These are phyloP conservation scores for Phialocephala sp. DNA, from an alignment of 2,329 filamentous ascomycete genomes.

Conservation along the genomic window DNA sequence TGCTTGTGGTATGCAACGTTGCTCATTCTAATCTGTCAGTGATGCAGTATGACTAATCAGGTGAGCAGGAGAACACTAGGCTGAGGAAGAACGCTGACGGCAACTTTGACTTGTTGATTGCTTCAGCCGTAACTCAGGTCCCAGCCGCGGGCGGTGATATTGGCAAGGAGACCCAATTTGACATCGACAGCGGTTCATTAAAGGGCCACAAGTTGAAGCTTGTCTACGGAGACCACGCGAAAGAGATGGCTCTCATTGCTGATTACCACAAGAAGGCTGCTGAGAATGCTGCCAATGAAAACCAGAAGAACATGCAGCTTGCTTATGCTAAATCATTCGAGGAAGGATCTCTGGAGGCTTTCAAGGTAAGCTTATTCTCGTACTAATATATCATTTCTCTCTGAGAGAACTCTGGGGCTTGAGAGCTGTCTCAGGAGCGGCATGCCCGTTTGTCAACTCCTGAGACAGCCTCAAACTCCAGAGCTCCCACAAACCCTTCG, in stretches of 20 bases:
- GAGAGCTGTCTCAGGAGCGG: too few species aligned
- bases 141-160: conserved; percentile 70
- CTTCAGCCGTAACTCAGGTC: conserved; percentile 66
- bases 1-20: conserved; percentile 56
- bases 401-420: too few species aligned
- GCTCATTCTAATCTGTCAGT: neutral
- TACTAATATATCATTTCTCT: too few species aligned
- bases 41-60: conserved; percentile 16
- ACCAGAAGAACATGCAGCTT: conserved; percentile 73
- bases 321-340: conserved; percentile 79
- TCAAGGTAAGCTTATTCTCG: conserved; percentile 49
- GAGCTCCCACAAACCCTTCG: too few species aligned
- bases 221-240: conserved; percentile 75
- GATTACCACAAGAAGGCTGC: conserved; percentile 71
- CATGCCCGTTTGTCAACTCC: too few species aligned
- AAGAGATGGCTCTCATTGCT: conserved; percentile 73
- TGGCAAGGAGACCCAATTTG: conserved; percentile 67
- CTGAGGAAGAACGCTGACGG: conserved; percentile 69
- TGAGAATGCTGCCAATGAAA: conserved; percentile 74
- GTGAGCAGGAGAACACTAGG: conserved; percentile 72
- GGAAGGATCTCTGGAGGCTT: conserved; percentile 74
- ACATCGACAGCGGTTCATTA: conserved; percentile 62
- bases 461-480: too few species aligned
- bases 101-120: conserved; percentile 75
- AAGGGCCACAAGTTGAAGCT: conserved; percentile 73